Percentiles rank a stretch among this genome's conserved stretches.
Evolutionary conservation across 2,329 filamentous ascomycete species (phyloP).

Genomic region (Arachnopeziza araneosa): DNA sequence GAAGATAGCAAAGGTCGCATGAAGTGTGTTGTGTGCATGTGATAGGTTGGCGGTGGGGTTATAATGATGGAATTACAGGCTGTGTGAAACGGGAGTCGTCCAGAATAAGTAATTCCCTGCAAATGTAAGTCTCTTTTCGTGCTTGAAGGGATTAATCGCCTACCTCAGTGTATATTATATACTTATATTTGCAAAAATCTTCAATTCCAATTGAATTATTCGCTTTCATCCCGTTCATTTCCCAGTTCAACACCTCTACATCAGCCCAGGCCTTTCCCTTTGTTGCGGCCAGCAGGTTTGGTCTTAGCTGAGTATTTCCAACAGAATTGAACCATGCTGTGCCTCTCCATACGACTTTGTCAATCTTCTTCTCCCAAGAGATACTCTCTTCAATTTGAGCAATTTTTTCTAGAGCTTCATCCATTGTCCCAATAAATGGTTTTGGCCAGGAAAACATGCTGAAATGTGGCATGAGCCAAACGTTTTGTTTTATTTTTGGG

Average conservation of each 20-base stretch:
- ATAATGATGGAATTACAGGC: constrained; percentile 44
- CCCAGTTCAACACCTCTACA: constrained; percentile 36
- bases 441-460: constrained; percentile 49
- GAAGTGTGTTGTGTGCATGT: constrained; percentile 46
- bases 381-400: constrained; percentile 31
- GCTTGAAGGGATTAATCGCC: neutral
- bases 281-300: constrained; percentile 17
- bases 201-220: constrained; percentile 45
- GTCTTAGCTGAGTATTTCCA: constrained; percentile 23
- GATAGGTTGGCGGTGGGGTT: constrained; percentile 42
- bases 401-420: constrained; percentile 36
- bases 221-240: constrained; percentile 21
- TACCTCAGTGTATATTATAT: constrained; percentile 46
- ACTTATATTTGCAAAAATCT: constrained; percentile 47
- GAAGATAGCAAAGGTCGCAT: constrained; percentile 40
- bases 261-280: constrained; percentile 42
- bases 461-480: constrained; percentile 52
- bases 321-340: constrained; percentile 42
- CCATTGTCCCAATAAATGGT: constrained; percentile 42
- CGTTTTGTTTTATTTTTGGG: constrained; percentile 32
- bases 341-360: constrained; percentile 45
- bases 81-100: constrained; percentile 46
- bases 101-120: constrained; percentile 45
- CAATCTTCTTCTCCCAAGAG: constrained; percentile 33
- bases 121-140: neutral